Percentiles rank a stretch among this genome's conserved stretches.
Evolutionary conservation across 805 yeast species (phyloP).

Genomic region (Metschnikowia dekortorum): DNA sequence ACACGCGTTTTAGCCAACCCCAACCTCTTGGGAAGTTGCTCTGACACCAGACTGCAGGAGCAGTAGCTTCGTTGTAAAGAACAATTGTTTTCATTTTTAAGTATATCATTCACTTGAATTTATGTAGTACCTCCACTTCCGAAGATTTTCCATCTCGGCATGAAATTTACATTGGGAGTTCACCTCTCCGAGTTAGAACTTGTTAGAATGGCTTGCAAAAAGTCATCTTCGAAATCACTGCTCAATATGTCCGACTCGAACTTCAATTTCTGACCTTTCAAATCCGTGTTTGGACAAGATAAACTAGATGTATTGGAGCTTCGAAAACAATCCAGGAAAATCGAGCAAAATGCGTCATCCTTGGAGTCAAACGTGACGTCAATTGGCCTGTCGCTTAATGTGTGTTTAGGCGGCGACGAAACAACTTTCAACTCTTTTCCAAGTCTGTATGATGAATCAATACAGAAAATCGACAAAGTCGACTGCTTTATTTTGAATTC

Average conservation of each 20-base stretch:
- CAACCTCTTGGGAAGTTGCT: conserved; percentile 23
- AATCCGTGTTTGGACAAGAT: background rate
- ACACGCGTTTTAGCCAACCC: conserved; percentile 26
- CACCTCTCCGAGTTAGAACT: conserved; percentile 1
- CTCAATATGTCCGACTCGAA: conserved; percentile 16
- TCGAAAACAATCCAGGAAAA: conserved; percentile 9
- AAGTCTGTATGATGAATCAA: conserved; percentile 8
- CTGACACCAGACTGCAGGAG: background rate
- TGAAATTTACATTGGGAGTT: background rate
- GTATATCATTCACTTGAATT: background rate
- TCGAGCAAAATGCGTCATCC: conserved; percentile 14
- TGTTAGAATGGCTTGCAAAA: conserved; percentile 8
- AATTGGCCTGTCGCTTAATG: background rate
- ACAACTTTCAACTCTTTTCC: conserved; percentile 2
- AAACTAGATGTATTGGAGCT: background rate
- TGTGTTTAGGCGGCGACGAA: conserved; percentile 2
- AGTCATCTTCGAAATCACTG: conserved; percentile 15
- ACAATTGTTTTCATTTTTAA: background rate
- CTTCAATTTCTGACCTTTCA: conserved; percentile 5
- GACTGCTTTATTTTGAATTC: conserved; percentile 16
- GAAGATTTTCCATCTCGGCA: background rate
- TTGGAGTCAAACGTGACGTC: conserved; percentile 12
- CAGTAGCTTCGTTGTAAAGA: conserved; percentile 1
- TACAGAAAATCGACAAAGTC: conserved; percentile 14
- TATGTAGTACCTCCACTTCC: background rate